Percentiles rank a stretch among this genome's conserved stretches.
Evolutionary conservation across 768 basidiomycete species (phyloP).

Genomic region (Trametes meyenii): DNA sequence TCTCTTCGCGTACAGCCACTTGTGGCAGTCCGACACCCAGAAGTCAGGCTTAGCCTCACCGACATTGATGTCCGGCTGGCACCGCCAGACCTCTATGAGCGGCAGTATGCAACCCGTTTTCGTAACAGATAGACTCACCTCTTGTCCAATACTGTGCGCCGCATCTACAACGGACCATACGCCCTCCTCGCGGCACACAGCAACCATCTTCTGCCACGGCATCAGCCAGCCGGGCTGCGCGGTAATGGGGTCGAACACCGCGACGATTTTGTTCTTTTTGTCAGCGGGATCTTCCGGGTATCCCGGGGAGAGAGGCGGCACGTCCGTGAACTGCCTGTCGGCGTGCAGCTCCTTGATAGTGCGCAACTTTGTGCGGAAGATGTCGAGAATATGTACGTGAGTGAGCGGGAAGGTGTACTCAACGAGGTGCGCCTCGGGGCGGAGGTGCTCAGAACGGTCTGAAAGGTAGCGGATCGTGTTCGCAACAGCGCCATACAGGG

Average conservation of each 20-base stretch:
- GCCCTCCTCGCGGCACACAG: conserved; percentile 63
- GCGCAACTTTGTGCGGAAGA: conserved; percentile 46
- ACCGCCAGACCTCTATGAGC: background rate
- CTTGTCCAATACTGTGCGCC: conserved; percentile 79
- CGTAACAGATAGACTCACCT: conserved; percentile 34
- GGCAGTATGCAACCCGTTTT: too few species aligned
- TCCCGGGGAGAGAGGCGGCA: conserved; percentile 19
- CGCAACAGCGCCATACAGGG: conserved; percentile 56
- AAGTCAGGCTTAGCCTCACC: conserved; percentile 65
- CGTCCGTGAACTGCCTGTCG: conserved; percentile 16
- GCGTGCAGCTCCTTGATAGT: conserved; percentile 30
- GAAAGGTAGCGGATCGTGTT: conserved; percentile 54
- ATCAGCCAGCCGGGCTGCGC: conserved; percentile 62
- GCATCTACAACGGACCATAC: conserved; percentile 73
- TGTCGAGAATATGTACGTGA: conserved; percentile 53
- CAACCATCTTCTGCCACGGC: conserved; percentile 74
- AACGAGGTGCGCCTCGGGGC: conserved; percentile 55
- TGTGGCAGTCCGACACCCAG: conserved; percentile 85
- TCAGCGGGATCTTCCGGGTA: background rate
- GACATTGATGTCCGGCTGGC: conserved; percentile 52
- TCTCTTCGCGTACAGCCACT: conserved; percentile 80
- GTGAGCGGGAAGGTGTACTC: conserved; percentile 53
- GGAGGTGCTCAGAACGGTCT: conserved; percentile 51
- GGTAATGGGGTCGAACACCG: conserved; percentile 68
- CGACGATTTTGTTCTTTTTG: conserved; percentile 54